A percentile compares a stretch with the other conserved stretches of the same genome.
Conservation (phyloP, 176 grass and related monocot genomes). For the Carex scoparia region DNA sequence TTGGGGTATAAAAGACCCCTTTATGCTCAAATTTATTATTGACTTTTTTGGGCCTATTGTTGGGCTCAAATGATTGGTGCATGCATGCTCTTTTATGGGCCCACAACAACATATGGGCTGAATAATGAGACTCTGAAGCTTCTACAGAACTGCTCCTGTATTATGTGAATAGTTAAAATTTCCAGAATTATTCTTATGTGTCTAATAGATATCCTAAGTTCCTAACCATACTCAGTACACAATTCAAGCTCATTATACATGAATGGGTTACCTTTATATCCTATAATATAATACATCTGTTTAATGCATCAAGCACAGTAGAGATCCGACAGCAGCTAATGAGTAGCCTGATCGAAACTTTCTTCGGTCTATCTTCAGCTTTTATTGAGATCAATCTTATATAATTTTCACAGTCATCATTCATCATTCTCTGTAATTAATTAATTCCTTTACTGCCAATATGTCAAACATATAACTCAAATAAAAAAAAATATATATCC, state of each 20-base stretch:
- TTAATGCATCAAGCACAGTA: not conserved
- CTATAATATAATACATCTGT: too few relatives aligned
- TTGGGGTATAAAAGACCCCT: not conserved
- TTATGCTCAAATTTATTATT: not conserved
- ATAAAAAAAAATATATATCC: not conserved
- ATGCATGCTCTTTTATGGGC: not conserved
- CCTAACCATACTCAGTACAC: not conserved
- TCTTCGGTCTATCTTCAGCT: not conserved
- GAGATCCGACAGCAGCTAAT: not conserved
- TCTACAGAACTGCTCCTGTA: too few relatives aligned
- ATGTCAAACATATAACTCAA: not conserved
- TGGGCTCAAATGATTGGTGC: not conserved
- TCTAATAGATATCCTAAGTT: not conserved
- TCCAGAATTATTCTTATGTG: not conserved
- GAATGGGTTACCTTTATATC: not conserved
- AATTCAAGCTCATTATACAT: not conserved
- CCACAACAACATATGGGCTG: not conserved
- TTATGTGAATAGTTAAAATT: not conserved
- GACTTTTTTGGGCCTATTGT: not conserved
- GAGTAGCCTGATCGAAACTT: not conserved
- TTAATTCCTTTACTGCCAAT: not conserved
- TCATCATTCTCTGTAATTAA: constrained; percentile 3
- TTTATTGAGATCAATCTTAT: not conserved
- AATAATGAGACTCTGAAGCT: not conserved
- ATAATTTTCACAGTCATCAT: not conserved